Conservation (phyloP, 2,329 filamentous ascomycete genomes). For the Aspergillus quadrilineatus region DNA sequence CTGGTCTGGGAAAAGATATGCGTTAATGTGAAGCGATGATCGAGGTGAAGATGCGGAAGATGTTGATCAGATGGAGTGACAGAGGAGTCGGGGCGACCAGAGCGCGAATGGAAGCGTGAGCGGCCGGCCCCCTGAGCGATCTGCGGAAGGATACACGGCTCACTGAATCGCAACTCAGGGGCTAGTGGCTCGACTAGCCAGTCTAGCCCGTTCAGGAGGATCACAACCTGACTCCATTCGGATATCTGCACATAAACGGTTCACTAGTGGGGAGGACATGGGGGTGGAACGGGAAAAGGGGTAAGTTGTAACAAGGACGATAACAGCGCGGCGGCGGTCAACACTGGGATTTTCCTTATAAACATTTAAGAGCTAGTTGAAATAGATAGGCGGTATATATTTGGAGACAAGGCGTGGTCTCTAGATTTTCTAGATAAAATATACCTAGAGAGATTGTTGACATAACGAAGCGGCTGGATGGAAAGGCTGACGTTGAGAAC, state of each 20-base stretch:
- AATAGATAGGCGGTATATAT: not conserved
- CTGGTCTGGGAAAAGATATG: slow-evolving; percentile 4
- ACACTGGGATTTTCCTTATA: not conserved
- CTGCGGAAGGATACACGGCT: slow-evolving; percentile 9
- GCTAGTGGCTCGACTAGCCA: not conserved
- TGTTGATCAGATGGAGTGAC: not conserved
- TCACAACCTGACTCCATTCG: slow-evolving; percentile 5
- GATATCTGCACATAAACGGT: slow-evolving; percentile 10
- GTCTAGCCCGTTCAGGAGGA: not conserved
- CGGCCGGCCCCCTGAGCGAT: slow-evolving; percentile 7
- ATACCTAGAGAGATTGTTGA: not conserved
- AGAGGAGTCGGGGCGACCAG: not conserved
- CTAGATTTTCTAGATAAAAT: not conserved
- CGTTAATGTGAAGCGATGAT: slow-evolving; percentile 7
- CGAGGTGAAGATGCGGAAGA: not conserved
- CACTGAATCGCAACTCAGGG: slow-evolving; percentile 5
- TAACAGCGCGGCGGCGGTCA: not conserved
- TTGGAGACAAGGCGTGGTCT: not conserved
- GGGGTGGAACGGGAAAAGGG: slow-evolving; percentile 12
- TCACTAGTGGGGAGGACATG: slow-evolving; percentile 9
- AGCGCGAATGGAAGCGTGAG: not conserved
- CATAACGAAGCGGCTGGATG: not conserved
- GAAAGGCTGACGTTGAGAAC: slow-evolving; percentile 6
- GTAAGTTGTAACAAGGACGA: slow-evolving; percentile 5
- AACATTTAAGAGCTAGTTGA: not conserved